These are phyloP conservation scores for Magnolia sinica DNA, from an alignment of 164 flowering plant genomes.

Conservation along the genomic window DNA sequence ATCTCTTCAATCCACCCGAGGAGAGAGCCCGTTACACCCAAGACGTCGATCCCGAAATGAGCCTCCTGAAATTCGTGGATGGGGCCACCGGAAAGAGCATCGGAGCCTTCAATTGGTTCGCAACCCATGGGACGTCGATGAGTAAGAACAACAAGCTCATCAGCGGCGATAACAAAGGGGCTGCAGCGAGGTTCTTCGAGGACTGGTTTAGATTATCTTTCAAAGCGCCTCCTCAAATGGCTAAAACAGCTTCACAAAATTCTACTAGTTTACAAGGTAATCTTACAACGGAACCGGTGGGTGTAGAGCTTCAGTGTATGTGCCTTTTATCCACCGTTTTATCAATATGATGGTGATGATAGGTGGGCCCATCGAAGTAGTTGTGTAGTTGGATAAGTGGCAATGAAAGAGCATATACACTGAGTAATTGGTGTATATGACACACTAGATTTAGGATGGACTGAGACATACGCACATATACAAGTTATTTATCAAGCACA, in stretches of 20 bases:
- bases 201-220: slow-evolving; percentile 42
- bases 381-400: too few relatives aligned
- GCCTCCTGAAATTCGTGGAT: slow-evolving; percentile 57
- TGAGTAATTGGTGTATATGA: too few relatives aligned
- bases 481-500: too few relatives aligned
- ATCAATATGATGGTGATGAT: too few relatives aligned
- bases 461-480: too few relatives aligned
- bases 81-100: slow-evolving; percentile 30
- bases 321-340: too few relatives aligned
- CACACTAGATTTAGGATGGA: too few relatives aligned
- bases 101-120: slow-evolving; percentile 64
- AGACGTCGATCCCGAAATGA: slow-evolving; percentile 56
- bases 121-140: slow-evolving; percentile 75
- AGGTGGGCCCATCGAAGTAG: too few relatives aligned
- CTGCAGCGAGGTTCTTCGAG: slow-evolving; percentile 65
- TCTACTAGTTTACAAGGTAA: neutral
- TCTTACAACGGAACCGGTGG: neutral
- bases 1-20: slow-evolving; percentile 46
- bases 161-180: slow-evolving; percentile 74
- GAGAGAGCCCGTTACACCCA: slow-evolving; percentile 45
- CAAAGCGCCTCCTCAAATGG: neutral
- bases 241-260: neutral
- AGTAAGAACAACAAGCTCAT: slow-evolving; percentile 49
- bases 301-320: too few relatives aligned
- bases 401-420: too few relatives aligned